Evolutionary conservation across 176 grass and related monocot species (phyloP).

Genomic region (Carex littledalei): DNA sequence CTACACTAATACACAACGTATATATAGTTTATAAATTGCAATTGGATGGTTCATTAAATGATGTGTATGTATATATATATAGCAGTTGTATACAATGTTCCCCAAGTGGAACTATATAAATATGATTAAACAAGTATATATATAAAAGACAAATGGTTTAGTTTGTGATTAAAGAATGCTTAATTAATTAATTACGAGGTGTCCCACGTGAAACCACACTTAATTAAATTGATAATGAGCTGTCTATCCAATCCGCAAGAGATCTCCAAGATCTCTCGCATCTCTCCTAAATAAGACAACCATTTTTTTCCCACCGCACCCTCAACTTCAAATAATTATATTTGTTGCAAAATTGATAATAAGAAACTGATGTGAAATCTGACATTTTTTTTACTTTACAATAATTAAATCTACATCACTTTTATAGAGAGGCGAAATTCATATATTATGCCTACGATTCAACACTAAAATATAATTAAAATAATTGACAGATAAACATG

Average conservation of each 20-base stretch:
- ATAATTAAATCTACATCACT: no score
- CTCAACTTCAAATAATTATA: neutral
- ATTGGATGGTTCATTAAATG: neutral
- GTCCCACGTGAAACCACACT: neutral
- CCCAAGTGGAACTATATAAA: neutral
- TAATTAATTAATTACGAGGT: constrained; percentile 10
- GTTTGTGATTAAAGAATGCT: constrained; percentile 3
- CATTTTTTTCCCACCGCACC: neutral
- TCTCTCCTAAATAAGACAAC: neutral
- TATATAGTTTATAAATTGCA: neutral
- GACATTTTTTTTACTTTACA: no score
- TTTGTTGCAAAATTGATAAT: neutral
- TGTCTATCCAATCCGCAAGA: neutral
- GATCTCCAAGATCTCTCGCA: neutral
- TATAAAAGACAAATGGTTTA: neutral
- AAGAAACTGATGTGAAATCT: no score
- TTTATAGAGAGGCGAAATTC: no score
- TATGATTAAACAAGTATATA: neutral
- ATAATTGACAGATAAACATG: neutral
- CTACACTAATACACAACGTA: neutral
- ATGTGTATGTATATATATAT: no score
- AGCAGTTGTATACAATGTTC: neutral
- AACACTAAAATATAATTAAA: no score
- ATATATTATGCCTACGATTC: no score
- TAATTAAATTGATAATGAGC: constrained; percentile 18